Evolutionary conservation across 108 stramenopile genomes (phyloP).

Genomic region (Seminavis robusta): DNA sequence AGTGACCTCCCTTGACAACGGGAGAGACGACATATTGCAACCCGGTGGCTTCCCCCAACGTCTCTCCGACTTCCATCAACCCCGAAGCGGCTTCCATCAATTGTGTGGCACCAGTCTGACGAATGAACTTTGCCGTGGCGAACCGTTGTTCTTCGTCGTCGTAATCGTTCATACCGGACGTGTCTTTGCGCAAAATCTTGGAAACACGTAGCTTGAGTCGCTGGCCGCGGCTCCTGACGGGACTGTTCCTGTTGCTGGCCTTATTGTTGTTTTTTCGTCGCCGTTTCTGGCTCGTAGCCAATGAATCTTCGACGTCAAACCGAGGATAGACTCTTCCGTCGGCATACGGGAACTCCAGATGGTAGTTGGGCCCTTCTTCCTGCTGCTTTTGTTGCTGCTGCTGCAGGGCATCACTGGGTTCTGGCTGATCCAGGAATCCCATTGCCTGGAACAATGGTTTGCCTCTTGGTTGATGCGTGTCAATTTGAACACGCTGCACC

Average conservation of each 20-base stretch:
- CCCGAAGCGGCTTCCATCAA: no score
- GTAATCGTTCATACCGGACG: slow-evolving; percentile 3
- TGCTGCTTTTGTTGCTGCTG: no score
- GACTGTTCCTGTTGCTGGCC: slow-evolving; percentile 1
- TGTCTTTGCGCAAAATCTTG: slow-evolving; percentile 15
- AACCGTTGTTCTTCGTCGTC: slow-evolving; percentile 15
- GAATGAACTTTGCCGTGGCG: no score
- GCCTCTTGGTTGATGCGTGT: slow-evolving; percentile 8
- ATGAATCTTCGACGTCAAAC: slow-evolving; percentile 36
- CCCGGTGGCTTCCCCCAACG: no score
- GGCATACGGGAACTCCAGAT: slow-evolving; percentile 68
- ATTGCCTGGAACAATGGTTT: slow-evolving; percentile 16
- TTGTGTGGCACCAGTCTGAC: no score
- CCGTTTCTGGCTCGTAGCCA: slow-evolving; percentile 6
- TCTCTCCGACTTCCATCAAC: no score
- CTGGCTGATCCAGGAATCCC: slow-evolving; percentile 20
- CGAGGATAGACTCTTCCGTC: slow-evolving; percentile 40
- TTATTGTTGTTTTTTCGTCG: neutral
- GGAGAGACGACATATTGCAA: no score
- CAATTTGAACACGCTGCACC: no score
- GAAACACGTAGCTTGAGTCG: neutral
- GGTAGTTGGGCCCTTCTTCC: slow-evolving; percentile 34
- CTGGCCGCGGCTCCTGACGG: neutral
- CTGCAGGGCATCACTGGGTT: slow-evolving; percentile 1
- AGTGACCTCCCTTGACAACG: no score